phyloP scores from a whole-genome alignment of 352 stramenopile species.

The Phytophthora citrophthora region DNA sequence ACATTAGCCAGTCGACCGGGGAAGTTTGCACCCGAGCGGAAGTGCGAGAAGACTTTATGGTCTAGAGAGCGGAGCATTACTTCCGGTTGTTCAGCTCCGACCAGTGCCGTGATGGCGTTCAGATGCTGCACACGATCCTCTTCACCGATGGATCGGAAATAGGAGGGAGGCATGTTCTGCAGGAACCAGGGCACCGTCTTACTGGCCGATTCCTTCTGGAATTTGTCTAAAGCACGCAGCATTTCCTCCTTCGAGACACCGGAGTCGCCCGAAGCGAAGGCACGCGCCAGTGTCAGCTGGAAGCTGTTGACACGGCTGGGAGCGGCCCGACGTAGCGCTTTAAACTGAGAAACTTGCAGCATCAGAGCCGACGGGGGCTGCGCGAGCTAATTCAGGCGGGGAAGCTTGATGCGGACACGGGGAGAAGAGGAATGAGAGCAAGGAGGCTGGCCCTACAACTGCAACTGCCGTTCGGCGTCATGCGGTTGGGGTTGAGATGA shows the following conservation, averaged over 20 bases:
- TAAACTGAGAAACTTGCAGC: slow-evolving; percentile 29
- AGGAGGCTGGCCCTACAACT: background rate
- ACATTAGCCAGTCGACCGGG: slow-evolving; percentile 76
- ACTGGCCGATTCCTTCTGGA: slow-evolving; percentile 69
- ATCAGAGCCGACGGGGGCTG: slow-evolving; percentile 8
- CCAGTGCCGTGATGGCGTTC: slow-evolving; percentile 86
- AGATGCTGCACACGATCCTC: slow-evolving; percentile 87
- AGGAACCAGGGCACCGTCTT: slow-evolving; percentile 91
- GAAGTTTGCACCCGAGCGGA: slow-evolving; percentile 82
- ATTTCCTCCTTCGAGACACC: slow-evolving; percentile 48
- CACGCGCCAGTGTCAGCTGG: slow-evolving; percentile 8
- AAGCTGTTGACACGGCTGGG: background rate
- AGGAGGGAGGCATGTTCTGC: slow-evolving; percentile 89
- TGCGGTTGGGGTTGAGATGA: slow-evolving; percentile 10
- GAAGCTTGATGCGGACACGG: slow-evolving; percentile 10
- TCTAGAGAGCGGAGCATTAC: slow-evolving; percentile 83
- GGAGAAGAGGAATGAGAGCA: slow-evolving; percentile 13
- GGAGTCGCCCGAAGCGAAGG: slow-evolving; percentile 23
- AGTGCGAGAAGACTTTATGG: slow-evolving; percentile 83
- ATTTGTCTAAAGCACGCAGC: slow-evolving; percentile 61
- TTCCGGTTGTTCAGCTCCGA: slow-evolving; percentile 79
- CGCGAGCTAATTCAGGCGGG: background rate
- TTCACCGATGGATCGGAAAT: slow-evolving; percentile 89
- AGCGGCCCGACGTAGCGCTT: slow-evolving; percentile 14
- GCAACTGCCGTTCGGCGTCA: slow-evolving; percentile 10